Evolutionary conservation across 305 asterid species (phyloP).

Genomic region (Fraxinus platypoda): DNA sequence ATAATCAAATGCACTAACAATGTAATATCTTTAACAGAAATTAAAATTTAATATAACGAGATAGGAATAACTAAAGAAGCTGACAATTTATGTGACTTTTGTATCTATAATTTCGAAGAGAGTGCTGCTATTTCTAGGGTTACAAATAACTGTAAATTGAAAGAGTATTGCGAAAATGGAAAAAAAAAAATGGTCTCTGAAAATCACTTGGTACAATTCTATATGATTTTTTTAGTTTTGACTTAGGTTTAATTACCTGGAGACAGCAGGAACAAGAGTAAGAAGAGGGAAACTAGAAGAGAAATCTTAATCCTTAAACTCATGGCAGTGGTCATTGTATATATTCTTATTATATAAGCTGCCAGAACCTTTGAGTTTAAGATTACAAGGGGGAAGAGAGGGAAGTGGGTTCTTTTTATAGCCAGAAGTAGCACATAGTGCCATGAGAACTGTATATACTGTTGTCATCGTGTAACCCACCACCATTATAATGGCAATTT

Average conservation of each 20-base stretch:
- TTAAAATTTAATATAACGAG: not conserved
- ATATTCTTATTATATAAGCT: not conserved
- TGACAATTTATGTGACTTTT: not conserved
- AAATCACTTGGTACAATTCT: not conserved
- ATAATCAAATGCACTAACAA: not conserved
- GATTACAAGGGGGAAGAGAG: slow-evolving; percentile 6
- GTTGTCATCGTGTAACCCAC: not conserved
- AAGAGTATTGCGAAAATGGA: not conserved
- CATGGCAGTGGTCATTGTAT: slow-evolving; percentile 15
- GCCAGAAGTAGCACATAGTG: slow-evolving; percentile 21
- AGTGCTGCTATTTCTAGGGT: not conserved
- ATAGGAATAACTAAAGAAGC: not conserved
- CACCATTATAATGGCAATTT: not conserved
- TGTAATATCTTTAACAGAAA: not conserved
- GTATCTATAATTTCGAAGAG: not conserved
- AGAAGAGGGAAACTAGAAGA: slow-evolving; percentile 16
- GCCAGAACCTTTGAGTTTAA: not conserved
- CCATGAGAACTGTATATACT: not conserved
- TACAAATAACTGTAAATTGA: not conserved
- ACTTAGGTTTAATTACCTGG: slow-evolving; percentile 23
- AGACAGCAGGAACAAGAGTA: slow-evolving; percentile 11
- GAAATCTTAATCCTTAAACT: slow-evolving; percentile 16
- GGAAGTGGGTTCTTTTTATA: slow-evolving; percentile 27
- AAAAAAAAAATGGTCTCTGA: not conserved
- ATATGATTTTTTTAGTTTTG: not conserved